Conservation (phyloP, 78 protist genomes). For the Dictyostelium brefeldianum region DNA sequence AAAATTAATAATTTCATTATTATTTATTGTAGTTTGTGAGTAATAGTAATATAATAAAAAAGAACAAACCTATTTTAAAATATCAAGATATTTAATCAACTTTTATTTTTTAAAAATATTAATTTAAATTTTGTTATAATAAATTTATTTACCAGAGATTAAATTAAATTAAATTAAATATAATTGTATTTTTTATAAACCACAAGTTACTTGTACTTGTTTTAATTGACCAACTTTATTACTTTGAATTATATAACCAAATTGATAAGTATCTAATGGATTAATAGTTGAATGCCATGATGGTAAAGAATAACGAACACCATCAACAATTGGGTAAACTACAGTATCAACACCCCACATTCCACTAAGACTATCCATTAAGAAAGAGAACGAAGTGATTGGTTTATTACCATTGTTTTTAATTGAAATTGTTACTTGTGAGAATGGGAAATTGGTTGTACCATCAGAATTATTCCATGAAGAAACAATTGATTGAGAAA, state of each 20-base stretch:
- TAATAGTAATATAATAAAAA: too few species aligned
- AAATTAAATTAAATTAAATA: too few species aligned
- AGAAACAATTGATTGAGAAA: background rate
- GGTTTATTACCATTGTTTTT: slow-evolving; percentile 9
- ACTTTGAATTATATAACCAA: slow-evolving; percentile 1
- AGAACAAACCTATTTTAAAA: too few species aligned
- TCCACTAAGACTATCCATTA: background rate
- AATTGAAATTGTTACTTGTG: background rate
- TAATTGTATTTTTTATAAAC: too few species aligned
- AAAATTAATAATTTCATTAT: too few species aligned
- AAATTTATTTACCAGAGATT: too few species aligned
- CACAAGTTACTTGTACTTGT: background rate
- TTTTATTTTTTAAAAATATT: too few species aligned
- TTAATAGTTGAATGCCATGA: background rate
- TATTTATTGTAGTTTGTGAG: too few species aligned
- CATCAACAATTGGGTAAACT: background rate
- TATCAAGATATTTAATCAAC: too few species aligned
- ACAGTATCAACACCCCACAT: slow-evolving; percentile 16
- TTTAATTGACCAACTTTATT: background rate
- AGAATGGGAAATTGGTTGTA: too few species aligned
- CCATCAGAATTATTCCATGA: slow-evolving; percentile 14
- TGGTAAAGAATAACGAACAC: background rate
- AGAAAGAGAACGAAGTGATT: background rate
- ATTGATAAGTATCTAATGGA: background rate
- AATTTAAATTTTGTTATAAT: too few species aligned